Evolutionary conservation across 2,329 filamentous ascomycete species (phyloP), one percentile per base, ranked within the genome.

Genomic region (Ascochyta pisi): DNA sequence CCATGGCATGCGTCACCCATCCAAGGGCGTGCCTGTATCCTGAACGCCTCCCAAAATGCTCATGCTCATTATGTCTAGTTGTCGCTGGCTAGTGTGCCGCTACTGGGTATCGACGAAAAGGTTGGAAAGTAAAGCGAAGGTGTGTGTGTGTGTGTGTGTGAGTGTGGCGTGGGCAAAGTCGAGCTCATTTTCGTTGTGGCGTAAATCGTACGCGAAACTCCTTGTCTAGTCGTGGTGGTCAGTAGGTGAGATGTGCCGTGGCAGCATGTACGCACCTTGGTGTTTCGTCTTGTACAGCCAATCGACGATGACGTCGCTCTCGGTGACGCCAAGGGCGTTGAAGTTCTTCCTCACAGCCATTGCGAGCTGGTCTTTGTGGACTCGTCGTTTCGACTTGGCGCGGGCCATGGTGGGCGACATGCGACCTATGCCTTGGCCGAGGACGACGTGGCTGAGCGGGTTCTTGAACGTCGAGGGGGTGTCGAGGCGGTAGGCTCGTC

Each of bases 251-350:
- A 0, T 6, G 3, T 12, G 12, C 6, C 5, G 24, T 10, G 26
- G 27, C 29, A 15, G n/a, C 3, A 16, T n/a, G 5, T 27, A 38
- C 31, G 71, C 78, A 77, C 84, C 83, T 58, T 86, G 81, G 62
- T 82, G 83, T 69, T 83, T 82, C 27, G 90, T 83, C 70, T 87
- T 89, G 80, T 91, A 90, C 58, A 92, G 81, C 71, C 92, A 86
- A 62, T 90, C 89, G 53, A 93, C 89, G 54, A 95, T 89, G 62
- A 92, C 88, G 66, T 95, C 91, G 70, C 88, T 92, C 78, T 96
- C 91, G 62, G 87, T 88, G 37, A 94, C 85, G 15, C 89, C 89
- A 62, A 90, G 82, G 31, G 86, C 86, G 71, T 95, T 95, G 78
- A 95, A 95, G 76, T 95, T 90, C 73, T 92, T 93, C 62, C 90